Conservation (phyloP, 805 yeast species). For the Dipodascus albidus region DNA sequence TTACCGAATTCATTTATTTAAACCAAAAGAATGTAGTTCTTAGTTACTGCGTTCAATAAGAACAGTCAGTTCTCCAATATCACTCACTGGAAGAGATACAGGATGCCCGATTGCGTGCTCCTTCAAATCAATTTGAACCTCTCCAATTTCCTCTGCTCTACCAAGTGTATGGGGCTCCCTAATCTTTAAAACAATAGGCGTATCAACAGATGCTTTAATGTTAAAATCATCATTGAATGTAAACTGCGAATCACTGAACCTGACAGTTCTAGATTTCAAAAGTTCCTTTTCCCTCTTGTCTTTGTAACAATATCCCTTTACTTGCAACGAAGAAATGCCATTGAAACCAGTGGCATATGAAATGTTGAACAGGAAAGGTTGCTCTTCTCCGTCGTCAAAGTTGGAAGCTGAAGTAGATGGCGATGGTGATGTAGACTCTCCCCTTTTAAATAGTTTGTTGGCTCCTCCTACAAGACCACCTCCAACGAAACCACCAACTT, state of each 20-base stretch:
- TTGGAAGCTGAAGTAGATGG: constrained; percentile 4
- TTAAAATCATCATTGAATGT: constrained; percentile 42
- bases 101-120: constrained; percentile 5
- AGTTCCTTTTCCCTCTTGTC: constrained; percentile 40
- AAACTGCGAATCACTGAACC: constrained; percentile 35
- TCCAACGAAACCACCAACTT: neutral
- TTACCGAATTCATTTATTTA: neutral
- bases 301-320: constrained; percentile 33
- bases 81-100: neutral
- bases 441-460: neutral
- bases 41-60: neutral
- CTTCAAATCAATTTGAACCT: constrained; percentile 34
- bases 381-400: constrained; percentile 6
- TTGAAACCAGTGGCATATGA: constrained; percentile 17
- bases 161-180: constrained; percentile 65
- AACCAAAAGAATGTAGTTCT: neutral
- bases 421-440: constrained; percentile 2
- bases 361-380: constrained; percentile 8
- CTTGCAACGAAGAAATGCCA: constrained; percentile 27
- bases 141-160: constrained; percentile 53
- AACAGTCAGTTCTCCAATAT: neutral
- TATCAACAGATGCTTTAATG: constrained; percentile 56
- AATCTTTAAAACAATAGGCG: constrained; percentile 47
- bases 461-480: neutral
- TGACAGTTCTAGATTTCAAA: constrained; percentile 50